Conservation (phyloP, 331 rosid genomes). For the Telfairia occidentalis region DNA sequence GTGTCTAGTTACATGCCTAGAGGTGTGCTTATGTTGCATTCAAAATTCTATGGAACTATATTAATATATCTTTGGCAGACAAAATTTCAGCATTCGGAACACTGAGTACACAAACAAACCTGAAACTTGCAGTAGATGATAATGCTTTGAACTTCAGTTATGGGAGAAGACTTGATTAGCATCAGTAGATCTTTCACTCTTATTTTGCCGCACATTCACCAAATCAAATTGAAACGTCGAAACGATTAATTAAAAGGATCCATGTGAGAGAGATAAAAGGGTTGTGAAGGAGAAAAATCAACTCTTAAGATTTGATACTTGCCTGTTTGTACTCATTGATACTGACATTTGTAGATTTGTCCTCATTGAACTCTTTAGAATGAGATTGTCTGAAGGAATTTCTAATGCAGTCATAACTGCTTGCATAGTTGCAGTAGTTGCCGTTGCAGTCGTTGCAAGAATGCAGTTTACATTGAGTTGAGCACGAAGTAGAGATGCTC, state of each 20-base stretch:
- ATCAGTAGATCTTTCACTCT: constrained; percentile 76
- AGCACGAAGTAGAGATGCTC: constrained; percentile 63
- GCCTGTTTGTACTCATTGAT: constrained; percentile 64
- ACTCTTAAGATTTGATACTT: constrained; percentile 25
- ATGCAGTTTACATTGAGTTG: constrained; percentile 54
- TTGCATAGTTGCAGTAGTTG: constrained; percentile 68
- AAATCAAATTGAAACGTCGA: constrained; percentile 11
- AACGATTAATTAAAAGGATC: constrained; percentile 11
- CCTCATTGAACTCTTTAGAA: constrained; percentile 48
- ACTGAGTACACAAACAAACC: constrained; percentile 33
- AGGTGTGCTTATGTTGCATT: neutral
- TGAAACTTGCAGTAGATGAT: constrained; percentile 93
- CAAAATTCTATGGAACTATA: neutral
- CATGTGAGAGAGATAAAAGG: neutral
- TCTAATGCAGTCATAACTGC: constrained; percentile 73
- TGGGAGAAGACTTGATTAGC: constrained; percentile 66
- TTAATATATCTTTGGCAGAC: neutral
- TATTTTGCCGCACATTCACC: constrained; percentile 16
- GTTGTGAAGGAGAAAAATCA: constrained; percentile 5
- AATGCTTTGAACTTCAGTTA: constrained; percentile 59
- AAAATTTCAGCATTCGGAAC: constrained; percentile 9
- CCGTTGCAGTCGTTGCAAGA: constrained; percentile 97
- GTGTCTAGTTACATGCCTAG: neutral
- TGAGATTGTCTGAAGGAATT: constrained; percentile 55
- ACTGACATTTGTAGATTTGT: constrained; percentile 64